Percentiles rank a stretch among this genome's conserved stretches.
Conservation (phyloP, 805 yeast species). For the Isabelozyma rhagii region DNA sequence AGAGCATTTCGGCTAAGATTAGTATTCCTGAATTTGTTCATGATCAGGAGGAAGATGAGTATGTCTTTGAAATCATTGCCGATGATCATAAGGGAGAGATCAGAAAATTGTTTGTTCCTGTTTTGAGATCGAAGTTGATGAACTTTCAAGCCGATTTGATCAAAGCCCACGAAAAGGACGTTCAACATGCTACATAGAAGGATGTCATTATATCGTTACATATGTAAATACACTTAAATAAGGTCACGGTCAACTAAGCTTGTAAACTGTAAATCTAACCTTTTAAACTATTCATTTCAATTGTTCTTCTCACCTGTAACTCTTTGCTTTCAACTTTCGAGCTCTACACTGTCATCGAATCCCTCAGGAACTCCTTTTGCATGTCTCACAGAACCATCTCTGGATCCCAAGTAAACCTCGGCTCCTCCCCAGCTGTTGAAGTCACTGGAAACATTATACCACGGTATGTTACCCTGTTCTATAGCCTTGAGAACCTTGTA, state of each 20-base stretch:
- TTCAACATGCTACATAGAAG: slow-evolving; percentile 50
- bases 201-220: neutral
- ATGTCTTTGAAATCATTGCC: slow-evolving; percentile 45
- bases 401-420: slow-evolving; percentile 38
- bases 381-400: slow-evolving; percentile 57
- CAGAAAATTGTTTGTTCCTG: slow-evolving; percentile 50
- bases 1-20: slow-evolving; percentile 42
- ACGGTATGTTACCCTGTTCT: slow-evolving; percentile 46
- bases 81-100: slow-evolving; percentile 40
- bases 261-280: neutral
- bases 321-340: too few species aligned
- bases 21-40: slow-evolving; percentile 68
- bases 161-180: slow-evolving; percentile 56
- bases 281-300: too few species aligned
- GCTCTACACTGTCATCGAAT: slow-evolving; percentile 40
- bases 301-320: too few species aligned
- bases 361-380: slow-evolving; percentile 91
- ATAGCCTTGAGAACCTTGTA: slow-evolving; percentile 57
- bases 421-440: slow-evolving; percentile 52
- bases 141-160: slow-evolving; percentile 64
- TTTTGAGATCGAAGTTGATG: slow-evolving; percentile 44
- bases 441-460: slow-evolving; percentile 50
- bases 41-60: slow-evolving; percentile 69
- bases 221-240: slow-evolving; percentile 3
- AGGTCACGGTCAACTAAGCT: neutral